Evolutionary conservation across 2,329 filamentous ascomycete genomes (phyloP), one percentile per base, ranked within the genome.

Genomic region (Septoria linicola): DNA sequence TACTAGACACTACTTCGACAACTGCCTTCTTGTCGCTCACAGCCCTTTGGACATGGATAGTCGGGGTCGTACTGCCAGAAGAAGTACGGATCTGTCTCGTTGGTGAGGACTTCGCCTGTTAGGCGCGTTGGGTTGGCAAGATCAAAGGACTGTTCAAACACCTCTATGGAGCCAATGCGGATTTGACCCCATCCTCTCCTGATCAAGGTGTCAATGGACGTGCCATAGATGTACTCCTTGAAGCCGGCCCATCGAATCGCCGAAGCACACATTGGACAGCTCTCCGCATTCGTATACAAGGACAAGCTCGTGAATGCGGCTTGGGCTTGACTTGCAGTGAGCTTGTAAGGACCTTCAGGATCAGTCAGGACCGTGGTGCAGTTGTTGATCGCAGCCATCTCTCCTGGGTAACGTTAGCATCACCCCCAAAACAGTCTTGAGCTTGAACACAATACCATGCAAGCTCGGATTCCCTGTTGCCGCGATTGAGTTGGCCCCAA

Each of bases 181-280:
- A 81, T 80, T 65, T 80, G 76, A 4, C 64, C 62, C 78, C 79
- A 82, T 4, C 78, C 78, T 31, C 70, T 64, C 30, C 70, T 64
- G 10, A 76, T 64, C 25, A 81, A 66, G 4, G 65, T 69, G 19
- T 73, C 67, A 52, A 80, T 77, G 20, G 70, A 74, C 1, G 77
- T 80, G 4, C 77, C 78, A 58, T 76, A 81, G 6, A 82, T 71
- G 59, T 78, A 79, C 64, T 81, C 79, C 31, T 68, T 70, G 67
- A 82, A 80, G 0, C 77, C 77, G 0, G 78, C 71, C 76, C 77
- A 81, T 1, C 77, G 73, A 54, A 81, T 80, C 0, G 78, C 79
- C 5, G 76, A 73, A 1, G 79, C 77, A 58, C 80, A 82, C 74
- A 81, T 82, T 5, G 78, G 75, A 62, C 79, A 82, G 50, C 73